A percentile compares a stretch with the other conserved stretches of the same genome.
Conservation (phyloP, 441 rosid genomes). For the Eruca vesicaria region DNA sequence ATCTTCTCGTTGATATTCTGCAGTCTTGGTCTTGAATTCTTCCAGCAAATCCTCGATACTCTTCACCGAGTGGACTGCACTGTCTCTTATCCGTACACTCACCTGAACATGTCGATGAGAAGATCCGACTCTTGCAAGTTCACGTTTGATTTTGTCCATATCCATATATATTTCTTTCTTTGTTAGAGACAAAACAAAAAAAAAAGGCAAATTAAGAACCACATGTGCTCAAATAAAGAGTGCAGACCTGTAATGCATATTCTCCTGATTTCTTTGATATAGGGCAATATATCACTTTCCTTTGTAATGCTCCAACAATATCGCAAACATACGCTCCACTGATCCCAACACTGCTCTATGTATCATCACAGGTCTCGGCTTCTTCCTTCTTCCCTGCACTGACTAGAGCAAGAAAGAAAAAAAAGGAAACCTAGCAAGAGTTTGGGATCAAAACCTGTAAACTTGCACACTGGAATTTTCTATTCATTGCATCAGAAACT, state of each 20-base stretch:
- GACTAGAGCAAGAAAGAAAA: no score
- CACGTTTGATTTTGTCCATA: no score
- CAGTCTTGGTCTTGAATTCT: constrained; percentile 57
- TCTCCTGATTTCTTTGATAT: constrained; percentile 84
- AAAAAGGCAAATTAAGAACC: background rate
- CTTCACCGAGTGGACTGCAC: constrained; percentile 61
- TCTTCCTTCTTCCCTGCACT: constrained; percentile 64
- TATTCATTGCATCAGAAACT: constrained; percentile 91
- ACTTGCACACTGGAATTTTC: constrained; percentile 97
- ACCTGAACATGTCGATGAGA: constrained; percentile 74
- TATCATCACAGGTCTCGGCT: constrained; percentile 87
- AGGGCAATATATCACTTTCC: constrained; percentile 98
- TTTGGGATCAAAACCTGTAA: no score
- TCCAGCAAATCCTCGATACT: constrained; percentile 58
- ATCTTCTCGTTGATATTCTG: constrained; percentile 58
- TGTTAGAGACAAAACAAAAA: background rate
- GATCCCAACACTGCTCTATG: constrained; percentile 98
- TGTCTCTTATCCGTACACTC: constrained; percentile 81
- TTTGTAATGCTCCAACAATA: constrained; percentile 93
- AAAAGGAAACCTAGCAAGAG: no score
- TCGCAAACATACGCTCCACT: constrained; percentile 96
- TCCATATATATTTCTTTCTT: no score
- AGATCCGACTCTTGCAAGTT: no score
- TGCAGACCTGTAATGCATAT: constrained; percentile 67
- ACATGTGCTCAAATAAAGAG: background rate